A percentile compares a stretch with the other conserved stretches of the same genome.
phyloP scores from a whole-genome alignment of 2,329 filamentous ascomycete species.

The Microdochium nivale region DNA sequence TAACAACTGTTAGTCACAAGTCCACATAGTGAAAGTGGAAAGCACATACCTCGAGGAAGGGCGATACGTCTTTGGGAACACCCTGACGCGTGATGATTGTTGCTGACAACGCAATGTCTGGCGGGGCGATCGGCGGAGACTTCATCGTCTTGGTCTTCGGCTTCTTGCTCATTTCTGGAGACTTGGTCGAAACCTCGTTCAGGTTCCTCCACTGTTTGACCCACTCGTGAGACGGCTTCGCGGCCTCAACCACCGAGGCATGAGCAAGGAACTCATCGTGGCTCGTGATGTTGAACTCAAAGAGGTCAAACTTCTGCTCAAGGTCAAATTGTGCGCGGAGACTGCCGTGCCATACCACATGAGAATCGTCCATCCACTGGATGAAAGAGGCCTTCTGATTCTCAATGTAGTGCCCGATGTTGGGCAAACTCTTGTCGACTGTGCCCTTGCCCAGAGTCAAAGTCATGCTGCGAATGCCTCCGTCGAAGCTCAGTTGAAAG shows the following conservation, averaged over 20 bases:
- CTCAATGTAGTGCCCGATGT: conserved; percentile 65
- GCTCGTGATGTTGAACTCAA: conserved; percentile 69
- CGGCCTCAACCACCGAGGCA: conserved; percentile 50
- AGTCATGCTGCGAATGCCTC: conserved; percentile 78
- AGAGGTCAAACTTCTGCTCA: conserved; percentile 71
- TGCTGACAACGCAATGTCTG: conserved; percentile 52
- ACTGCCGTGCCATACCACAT: conserved; percentile 69
- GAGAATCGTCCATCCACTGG: conserved; percentile 80
- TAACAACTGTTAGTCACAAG: conserved; percentile 7
- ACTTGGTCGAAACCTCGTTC: conserved; percentile 42
- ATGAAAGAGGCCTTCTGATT: conserved; percentile 72
- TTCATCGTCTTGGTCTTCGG: conserved; percentile 49
- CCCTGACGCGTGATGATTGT: conserved; percentile 49
- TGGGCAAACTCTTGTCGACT: conserved; percentile 45
- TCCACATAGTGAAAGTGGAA: not conserved
- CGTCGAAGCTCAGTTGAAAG: conserved; percentile 82
- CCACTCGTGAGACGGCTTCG: conserved; percentile 55
- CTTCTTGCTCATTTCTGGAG: conserved; percentile 62
- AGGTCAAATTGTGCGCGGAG: conserved; percentile 72
- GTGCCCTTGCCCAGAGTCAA: conserved; percentile 67
- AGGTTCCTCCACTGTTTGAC: conserved; percentile 56
- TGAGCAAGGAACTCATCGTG: conserved; percentile 82
- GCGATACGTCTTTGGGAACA: conserved; percentile 51
- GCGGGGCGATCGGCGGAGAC: conserved; percentile 49
- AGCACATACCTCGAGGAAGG: conserved; percentile 53